Evolutionary conservation across 202 grass and related monocot species (phyloP).

Genomic region (Dendrocalamus latiflorus): DNA sequence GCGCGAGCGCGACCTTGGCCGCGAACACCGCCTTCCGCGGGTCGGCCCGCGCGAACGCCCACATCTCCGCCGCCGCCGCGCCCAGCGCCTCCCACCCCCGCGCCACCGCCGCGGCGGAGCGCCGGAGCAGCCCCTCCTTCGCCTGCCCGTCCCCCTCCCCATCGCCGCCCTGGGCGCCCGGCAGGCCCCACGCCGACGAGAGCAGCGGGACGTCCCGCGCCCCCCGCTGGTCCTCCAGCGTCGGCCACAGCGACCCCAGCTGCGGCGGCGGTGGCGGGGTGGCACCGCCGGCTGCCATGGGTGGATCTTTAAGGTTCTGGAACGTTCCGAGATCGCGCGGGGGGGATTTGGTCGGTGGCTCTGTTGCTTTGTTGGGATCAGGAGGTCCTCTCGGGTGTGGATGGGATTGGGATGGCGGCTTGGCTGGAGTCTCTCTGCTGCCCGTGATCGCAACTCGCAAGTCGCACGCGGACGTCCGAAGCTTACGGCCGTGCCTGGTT

Average conservation of each 20-base stretch:
- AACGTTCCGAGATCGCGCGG: too few species aligned
- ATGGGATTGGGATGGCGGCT: too few species aligned
- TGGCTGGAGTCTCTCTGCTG: too few species aligned
- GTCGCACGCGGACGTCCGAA: too few species aligned
- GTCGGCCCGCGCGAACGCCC: slow-evolving; percentile 58
- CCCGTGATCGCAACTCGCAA: too few species aligned
- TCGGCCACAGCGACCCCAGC: slow-evolving; percentile 52
- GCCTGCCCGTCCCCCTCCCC: not conserved
- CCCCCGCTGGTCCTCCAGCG: slow-evolving; percentile 57
- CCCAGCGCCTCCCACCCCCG: slow-evolving; percentile 16
- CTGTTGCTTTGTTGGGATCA: too few species aligned
- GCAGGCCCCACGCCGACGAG: slow-evolving; percentile 32
- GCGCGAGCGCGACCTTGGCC: slow-evolving; percentile 49
- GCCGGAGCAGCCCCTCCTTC: too few species aligned
- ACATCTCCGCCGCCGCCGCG: slow-evolving; percentile 29
- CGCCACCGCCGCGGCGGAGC: slow-evolving; percentile 23
- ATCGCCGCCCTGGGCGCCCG: not conserved
- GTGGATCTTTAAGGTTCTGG: not conserved
- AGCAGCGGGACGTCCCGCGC: slow-evolving; percentile 37
- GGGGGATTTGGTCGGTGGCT: too few species aligned
- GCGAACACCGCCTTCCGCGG: slow-evolving; percentile 73
- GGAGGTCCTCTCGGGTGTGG: too few species aligned
- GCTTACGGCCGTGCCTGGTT: too few species aligned
- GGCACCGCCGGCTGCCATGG: not conserved
- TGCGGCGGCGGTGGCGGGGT: not conserved